Percentiles rank a stretch among this genome's conserved stretches.
Evolutionary conservation across 495 filamentous ascomycete species (phyloP).

Genomic region (Echria macrotheca): DNA sequence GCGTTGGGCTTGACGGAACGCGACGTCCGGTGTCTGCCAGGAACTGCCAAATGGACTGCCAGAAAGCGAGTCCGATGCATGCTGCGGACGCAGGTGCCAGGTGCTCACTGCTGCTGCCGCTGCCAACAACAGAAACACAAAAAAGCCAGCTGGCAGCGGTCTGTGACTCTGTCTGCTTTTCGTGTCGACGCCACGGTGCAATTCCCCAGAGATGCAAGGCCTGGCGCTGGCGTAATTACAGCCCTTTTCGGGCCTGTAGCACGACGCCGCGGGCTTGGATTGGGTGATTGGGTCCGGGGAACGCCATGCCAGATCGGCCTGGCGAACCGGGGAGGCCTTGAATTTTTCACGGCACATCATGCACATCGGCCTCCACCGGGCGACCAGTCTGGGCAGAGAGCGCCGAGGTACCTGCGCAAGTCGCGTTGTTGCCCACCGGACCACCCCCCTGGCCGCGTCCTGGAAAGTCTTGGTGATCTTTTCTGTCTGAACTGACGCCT

Average conservation of each 20-base stretch:
- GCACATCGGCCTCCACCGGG: slow-evolving; percentile 14
- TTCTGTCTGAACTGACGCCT: slow-evolving; percentile 11
- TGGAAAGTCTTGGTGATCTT: slow-evolving; percentile 11
- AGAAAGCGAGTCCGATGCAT: background rate
- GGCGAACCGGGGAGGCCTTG: slow-evolving; percentile 18
- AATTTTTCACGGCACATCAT: slow-evolving; percentile 29
- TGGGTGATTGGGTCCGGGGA: slow-evolving; percentile 3
- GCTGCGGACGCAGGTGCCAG: background rate
- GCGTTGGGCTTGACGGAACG: background rate
- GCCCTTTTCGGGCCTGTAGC: background rate
- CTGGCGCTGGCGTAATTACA: background rate
- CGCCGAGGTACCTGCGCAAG: slow-evolving; percentile 1
- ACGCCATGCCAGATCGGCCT: slow-evolving; percentile 18
- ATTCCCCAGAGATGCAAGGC: background rate
- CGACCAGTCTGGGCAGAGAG: slow-evolving; percentile 5
- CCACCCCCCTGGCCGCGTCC: background rate
- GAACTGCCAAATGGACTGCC: background rate
- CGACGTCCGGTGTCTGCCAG: no score
- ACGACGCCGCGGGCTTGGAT: background rate
- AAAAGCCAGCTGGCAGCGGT: no score
- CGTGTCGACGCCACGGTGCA: background rate
- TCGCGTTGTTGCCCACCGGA: slow-evolving; percentile 7
- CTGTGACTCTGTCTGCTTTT: no score
- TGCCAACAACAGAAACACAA: no score
- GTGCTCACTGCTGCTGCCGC: no score